Conservation (phyloP, 2,329 filamentous ascomycete species). For the Dryadomyces sulphureus region DNA sequence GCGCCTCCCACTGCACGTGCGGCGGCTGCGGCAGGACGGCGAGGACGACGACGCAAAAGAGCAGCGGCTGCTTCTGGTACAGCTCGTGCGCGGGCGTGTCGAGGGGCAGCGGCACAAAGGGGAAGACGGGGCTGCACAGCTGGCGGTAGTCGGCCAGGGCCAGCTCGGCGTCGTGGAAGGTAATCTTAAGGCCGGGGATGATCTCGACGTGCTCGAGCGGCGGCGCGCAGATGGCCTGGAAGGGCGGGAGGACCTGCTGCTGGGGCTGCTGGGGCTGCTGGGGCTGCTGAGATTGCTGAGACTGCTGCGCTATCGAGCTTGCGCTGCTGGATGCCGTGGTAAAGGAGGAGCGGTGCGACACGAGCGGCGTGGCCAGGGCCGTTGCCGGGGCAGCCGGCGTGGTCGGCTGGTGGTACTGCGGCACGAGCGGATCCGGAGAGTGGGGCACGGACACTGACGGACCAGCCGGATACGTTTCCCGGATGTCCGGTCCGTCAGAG, state of each 20-base stretch:
- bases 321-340: background rate
- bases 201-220: slow-evolving; percentile 15
- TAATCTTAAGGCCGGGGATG: slow-evolving; percentile 21
- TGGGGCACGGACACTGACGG: background rate
- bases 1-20: slow-evolving; percentile 17
- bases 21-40: slow-evolving; percentile 18
- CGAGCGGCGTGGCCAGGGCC: background rate
- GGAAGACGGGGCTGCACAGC: slow-evolving; percentile 20
- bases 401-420: background rate
- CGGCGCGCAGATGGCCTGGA: background rate
- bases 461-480: background rate
- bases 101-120: slow-evolving; percentile 21
- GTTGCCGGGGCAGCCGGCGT: background rate
- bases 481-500: background rate
- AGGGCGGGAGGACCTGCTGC: background rate
- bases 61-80: slow-evolving; percentile 17
- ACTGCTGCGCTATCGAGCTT: too few relatives aligned
- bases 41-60: slow-evolving; percentile 24
- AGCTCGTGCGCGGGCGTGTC: slow-evolving; percentile 16
- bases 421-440: background rate
- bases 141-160: slow-evolving; percentile 20
- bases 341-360: background rate
- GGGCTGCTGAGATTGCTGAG: background rate
- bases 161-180: slow-evolving; percentile 17
- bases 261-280: background rate